These are phyloP conservation scores for Ceratonia siliqua DNA, from an alignment of 306 rosid genomes.

Conservation along the genomic window DNA sequence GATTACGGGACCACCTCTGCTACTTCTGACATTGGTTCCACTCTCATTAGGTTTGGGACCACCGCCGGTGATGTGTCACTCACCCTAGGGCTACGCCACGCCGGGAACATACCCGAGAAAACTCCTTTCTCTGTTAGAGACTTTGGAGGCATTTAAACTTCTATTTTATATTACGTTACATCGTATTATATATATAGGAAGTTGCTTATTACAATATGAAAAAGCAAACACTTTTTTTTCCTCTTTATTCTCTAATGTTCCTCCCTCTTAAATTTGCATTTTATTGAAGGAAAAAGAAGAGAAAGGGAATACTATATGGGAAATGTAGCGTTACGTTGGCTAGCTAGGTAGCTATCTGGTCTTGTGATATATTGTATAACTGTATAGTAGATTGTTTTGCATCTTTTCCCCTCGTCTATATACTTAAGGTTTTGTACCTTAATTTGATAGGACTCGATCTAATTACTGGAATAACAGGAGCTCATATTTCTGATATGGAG, in stretches of 20 bases:
- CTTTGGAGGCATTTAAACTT: constrained; percentile 67
- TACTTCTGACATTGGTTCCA: constrained; percentile 49
- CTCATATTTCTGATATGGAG: constrained; percentile 24
- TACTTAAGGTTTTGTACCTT: constrained; percentile 42
- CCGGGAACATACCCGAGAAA: constrained; percentile 82
- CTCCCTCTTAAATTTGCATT: constrained; percentile 35
- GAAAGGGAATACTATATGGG: constrained; percentile 40
- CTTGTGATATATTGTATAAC: constrained; percentile 42
- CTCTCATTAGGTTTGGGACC: constrained; percentile 86
- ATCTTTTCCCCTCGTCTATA: constrained; percentile 17
- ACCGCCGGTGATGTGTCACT: constrained; percentile 91
- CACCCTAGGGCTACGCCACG: constrained; percentile 93
- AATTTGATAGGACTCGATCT: constrained; percentile 36
- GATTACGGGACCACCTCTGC: constrained; percentile 76
- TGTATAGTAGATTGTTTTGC: constrained; percentile 60
- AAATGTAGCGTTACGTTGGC: constrained; percentile 33
- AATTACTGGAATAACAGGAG: constrained; percentile 39
- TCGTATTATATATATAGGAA: constrained; percentile 29
- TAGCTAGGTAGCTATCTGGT: constrained; percentile 36
- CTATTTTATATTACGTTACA: constrained; percentile 23
- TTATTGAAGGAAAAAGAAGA: constrained; percentile 30
- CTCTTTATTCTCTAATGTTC: neutral
- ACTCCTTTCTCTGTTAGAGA: constrained; percentile 75
- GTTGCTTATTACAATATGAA: constrained; percentile 36
- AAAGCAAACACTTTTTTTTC: constrained; percentile 7